Evolutionary conservation across 441 rosid species (phyloP).

Genomic region (Populus trichocarpa): DNA sequence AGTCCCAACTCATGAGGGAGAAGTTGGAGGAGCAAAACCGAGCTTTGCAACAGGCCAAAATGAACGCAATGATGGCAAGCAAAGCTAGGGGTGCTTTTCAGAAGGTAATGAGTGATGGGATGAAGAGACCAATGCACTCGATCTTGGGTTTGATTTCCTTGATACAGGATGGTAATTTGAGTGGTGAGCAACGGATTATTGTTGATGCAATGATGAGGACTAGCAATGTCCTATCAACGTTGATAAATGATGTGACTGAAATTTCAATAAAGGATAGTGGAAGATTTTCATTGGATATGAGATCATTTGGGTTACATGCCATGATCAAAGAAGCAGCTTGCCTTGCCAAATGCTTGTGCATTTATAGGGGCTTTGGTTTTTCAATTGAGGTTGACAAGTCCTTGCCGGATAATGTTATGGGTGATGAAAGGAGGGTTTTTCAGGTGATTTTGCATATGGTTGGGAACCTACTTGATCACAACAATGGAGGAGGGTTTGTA

Average conservation of each 20-base stretch:
- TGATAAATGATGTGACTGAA: slow-evolving; percentile 88
- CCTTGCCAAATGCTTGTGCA: slow-evolving; percentile 71
- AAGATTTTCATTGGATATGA: slow-evolving; percentile 59
- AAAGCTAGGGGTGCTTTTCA: slow-evolving; percentile 76
- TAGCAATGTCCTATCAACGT: slow-evolving; percentile 64
- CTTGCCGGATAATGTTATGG: slow-evolving; percentile 69
- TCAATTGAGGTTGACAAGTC: slow-evolving; percentile 60
- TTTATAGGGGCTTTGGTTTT: slow-evolving; percentile 58
- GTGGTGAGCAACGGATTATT: slow-evolving; percentile 54
- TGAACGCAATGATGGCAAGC: slow-evolving; percentile 84
- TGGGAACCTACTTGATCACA: slow-evolving; percentile 59
- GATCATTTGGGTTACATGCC: slow-evolving; percentile 55
- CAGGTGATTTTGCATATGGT: slow-evolving; percentile 89
- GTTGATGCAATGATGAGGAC: slow-evolving; percentile 82
- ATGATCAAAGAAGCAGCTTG: slow-evolving; percentile 73
- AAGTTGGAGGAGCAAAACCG: slow-evolving; percentile 84
- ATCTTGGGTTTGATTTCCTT: slow-evolving; percentile 75
- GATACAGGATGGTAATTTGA: slow-evolving; percentile 63
- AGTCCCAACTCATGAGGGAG: slow-evolving; percentile 92
- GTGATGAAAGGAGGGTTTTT: slow-evolving; percentile 77
- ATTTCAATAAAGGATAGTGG: slow-evolving; percentile 52
- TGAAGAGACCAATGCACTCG: slow-evolving; percentile 94
- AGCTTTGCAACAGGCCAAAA: slow-evolving; percentile 64
- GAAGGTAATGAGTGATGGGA: slow-evolving; percentile 87
- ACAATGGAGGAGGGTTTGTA: slow-evolving; percentile 42